A percentile compares a stretch with the other conserved stretches of the same genome.
Evolutionary conservation across 257 asterid species (phyloP).

Genomic region (Solanum pennellii): DNA sequence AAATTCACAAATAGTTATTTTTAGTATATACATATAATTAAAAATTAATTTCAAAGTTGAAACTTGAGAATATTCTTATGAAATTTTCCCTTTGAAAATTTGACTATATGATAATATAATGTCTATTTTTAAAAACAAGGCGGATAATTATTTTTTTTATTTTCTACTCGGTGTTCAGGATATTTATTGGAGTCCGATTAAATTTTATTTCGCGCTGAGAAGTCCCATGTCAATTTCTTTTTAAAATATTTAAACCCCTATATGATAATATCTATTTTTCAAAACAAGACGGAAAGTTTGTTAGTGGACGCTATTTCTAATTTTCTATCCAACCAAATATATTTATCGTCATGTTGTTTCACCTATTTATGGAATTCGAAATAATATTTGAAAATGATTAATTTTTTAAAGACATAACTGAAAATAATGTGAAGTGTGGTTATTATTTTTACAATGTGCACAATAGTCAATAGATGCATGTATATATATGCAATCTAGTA

Average conservation of each 20-base stretch:
- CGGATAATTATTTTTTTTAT: no score
- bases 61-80: neutral
- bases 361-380: neutral
- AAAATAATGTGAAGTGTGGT: neutral
- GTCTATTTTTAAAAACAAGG: no score
- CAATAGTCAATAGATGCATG: neutral
- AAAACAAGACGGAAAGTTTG: no score
- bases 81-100: neutral
- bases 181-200: fast-evolving
- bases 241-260: no score
- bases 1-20: no score
- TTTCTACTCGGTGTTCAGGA: fast-evolving
- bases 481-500: neutral
- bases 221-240: no score
- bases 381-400: neutral
- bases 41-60: neutral
- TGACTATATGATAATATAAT: neutral
- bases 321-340: neutral
- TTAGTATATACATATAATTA: neutral
- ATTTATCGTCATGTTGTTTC: neutral
- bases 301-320: neutral
- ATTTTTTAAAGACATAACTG: neutral
- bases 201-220: fast-evolving
- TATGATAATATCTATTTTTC: neutral
- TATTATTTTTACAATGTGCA: neutral